These are phyloP conservation scores for Crithidia expoeki DNA, from an alignment of 208 protist species.

Conservation along the genomic window DNA sequence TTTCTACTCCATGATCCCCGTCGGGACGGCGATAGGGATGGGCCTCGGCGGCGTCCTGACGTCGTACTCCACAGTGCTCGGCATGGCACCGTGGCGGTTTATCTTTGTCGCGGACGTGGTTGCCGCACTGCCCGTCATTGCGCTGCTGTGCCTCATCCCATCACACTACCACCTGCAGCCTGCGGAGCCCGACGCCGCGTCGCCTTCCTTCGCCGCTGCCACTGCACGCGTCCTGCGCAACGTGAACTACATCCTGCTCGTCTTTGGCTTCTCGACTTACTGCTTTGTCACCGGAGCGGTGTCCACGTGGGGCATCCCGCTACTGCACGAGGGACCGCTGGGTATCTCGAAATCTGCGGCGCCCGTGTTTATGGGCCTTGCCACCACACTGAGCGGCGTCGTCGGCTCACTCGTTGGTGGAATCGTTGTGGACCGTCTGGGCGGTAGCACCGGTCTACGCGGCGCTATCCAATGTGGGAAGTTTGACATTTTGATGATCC, in stretches of 20 bases:
- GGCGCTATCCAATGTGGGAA: constrained; percentile 61
- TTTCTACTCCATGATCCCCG: constrained; percentile 88
- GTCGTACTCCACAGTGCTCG: constrained; percentile 6
- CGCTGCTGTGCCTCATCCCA: constrained; percentile 45
- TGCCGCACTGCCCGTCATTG: constrained; percentile 47
- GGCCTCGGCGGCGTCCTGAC: constrained; percentile 63
- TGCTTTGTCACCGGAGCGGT: constrained; percentile 87
- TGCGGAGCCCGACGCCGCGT: not conserved
- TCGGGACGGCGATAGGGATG: constrained; percentile 83
- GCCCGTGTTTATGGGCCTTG: constrained; percentile 57
- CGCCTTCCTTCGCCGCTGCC: constrained; percentile 25
- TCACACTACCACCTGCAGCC: constrained; percentile 16
- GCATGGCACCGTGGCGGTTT: constrained; percentile 55
- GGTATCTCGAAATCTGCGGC: constrained; percentile 40
- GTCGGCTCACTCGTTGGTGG: constrained; percentile 74
- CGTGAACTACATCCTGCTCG: constrained; percentile 62
- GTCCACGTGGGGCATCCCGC: constrained; percentile 78
- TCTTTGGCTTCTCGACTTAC: constrained; percentile 82
- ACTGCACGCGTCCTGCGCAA: constrained; percentile 46
- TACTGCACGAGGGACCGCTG: constrained; percentile 77
- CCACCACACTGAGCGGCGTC: constrained; percentile 68
- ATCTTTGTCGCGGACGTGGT: constrained; percentile 62
- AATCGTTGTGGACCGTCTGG: constrained; percentile 60
- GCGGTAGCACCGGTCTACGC: constrained; percentile 50
- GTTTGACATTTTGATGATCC: constrained; percentile 58